A percentile compares a stretch with the other conserved stretches of the same genome.
Evolutionary conservation across 495 filamentous ascomycete genomes (phyloP).

Genomic region (Corynascus novoguineensis): DNA sequence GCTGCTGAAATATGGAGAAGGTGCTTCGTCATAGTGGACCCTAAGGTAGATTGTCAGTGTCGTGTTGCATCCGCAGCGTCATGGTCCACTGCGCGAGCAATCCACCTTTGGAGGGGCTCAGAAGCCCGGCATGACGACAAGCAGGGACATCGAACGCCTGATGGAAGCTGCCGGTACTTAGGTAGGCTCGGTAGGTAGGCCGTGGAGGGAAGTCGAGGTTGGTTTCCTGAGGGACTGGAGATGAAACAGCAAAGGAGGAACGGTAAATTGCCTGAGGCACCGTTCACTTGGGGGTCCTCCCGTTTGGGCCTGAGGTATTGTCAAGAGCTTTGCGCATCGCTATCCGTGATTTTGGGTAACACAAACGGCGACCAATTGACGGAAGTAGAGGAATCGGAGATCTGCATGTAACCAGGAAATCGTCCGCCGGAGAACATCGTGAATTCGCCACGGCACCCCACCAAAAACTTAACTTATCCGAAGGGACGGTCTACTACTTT

Average conservation of each 20-base stretch:
- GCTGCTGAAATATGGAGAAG: slow-evolving; percentile 2
- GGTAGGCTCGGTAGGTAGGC: no score
- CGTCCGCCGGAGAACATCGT: background rate
- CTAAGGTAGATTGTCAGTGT: background rate
- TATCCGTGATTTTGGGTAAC: background rate
- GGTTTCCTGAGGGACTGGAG: no score
- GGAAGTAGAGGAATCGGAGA: slow-evolving; percentile 2
- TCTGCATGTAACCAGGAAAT: slow-evolving; percentile 5
- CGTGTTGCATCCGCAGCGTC: slow-evolving; percentile 7
- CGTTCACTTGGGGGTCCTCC: no score
- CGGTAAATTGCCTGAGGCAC: background rate
- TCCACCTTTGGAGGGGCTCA: background rate
- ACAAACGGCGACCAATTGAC: background rate
- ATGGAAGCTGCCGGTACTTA: background rate
- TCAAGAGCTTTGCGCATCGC: no score
- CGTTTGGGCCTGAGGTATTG: no score
- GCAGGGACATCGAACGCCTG: background rate
- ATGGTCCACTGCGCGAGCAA: slow-evolving; percentile 1
- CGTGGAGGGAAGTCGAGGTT: no score
- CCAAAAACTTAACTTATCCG: background rate
- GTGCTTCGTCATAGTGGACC: slow-evolving; percentile 10
- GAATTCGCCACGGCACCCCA: slow-evolving; percentile 9
- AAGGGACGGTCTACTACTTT: background rate
- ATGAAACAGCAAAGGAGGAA: no score
- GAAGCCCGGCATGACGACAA: slow-evolving; percentile 1